Conservation (phyloP, 176 grass and related monocot species). For the Chrysopogon serrulatus region DNA sequence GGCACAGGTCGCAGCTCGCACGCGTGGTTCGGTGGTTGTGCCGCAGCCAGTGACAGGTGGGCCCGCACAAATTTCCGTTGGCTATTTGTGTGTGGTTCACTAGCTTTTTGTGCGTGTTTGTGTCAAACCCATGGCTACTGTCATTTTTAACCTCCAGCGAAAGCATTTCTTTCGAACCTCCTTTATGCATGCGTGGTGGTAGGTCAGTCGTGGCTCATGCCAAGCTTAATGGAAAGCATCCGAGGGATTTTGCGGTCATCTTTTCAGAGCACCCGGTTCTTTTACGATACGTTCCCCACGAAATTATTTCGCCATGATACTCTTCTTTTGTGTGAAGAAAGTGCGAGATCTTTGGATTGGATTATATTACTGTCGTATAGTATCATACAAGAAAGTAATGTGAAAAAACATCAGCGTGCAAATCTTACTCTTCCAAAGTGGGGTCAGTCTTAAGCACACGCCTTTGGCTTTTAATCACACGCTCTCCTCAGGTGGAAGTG, state of each 20-base stretch:
- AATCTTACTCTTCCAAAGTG: not conserved
- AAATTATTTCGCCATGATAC: conserved; percentile 38
- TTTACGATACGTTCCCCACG: conserved; percentile 26
- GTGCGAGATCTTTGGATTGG: conserved; percentile 33
- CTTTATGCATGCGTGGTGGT: conserved; percentile 16
- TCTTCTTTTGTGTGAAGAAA: conserved; percentile 21
- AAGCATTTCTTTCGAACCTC: not conserved
- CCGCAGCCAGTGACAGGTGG: not conserved
- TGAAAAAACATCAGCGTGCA: conserved; percentile 3
- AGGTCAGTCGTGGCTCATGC: not conserved
- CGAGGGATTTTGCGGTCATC: not conserved
- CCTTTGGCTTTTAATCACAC: not conserved
- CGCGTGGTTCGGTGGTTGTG: not conserved
- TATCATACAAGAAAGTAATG: not conserved
- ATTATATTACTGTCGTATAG: not conserved
- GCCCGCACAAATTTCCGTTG: not conserved
- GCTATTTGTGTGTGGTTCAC: not conserved
- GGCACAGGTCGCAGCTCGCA: not conserved
- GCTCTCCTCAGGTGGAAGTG: not conserved
- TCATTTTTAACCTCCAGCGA: not conserved
- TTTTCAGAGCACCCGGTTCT: conserved; percentile 13
- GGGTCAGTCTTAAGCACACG: not conserved
- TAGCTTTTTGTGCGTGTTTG: not conserved
- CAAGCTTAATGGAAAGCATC: not conserved
- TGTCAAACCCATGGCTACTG: not conserved